Conservation (phyloP, 768 basidiomycete genomes). For the Termitomyces sp. region DNA sequence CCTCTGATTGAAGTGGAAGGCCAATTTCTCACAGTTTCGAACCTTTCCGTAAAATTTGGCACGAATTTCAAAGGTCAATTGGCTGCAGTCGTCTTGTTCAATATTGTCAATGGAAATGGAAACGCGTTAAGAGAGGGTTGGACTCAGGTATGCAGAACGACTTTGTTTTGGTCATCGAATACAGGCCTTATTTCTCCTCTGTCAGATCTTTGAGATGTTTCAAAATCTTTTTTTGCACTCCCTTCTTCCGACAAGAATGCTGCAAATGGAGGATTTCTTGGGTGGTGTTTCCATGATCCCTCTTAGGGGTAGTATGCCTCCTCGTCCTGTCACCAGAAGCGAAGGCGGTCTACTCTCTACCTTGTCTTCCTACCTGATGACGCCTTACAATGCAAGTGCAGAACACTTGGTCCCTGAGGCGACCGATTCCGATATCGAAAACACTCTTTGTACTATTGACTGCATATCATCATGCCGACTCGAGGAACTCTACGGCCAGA, state of each 20-base stretch:
- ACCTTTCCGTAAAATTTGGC: conserved; percentile 89
- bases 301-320: conserved; percentile 67
- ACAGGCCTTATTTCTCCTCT: conserved; percentile 4
- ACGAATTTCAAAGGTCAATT: conserved; percentile 94
- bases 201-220: conserved; percentile 96
- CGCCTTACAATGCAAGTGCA: conserved; percentile 75
- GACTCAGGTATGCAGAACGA: conserved; percentile 60
- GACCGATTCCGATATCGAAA: conserved; percentile 90
- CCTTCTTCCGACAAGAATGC: conserved; percentile 81
- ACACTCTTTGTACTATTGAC: conserved; percentile 91
- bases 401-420: conserved; percentile 82
- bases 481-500: conserved; percentile 92
- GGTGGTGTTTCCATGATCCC: conserved; percentile 94
- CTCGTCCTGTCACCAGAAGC: conserved; percentile 53
- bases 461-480: conserved; percentile 91
- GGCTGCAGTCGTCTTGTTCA: conserved; percentile 95
- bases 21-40: conserved; percentile 85
- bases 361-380: conserved; percentile 93
- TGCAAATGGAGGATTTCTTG: conserved; percentile 98
- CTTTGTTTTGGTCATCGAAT: not conserved
- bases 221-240: conserved; percentile 95
- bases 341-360: conserved; percentile 94
- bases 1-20: conserved; percentile 89
- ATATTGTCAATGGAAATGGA: conserved; percentile 95
- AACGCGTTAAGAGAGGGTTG: conserved; percentile 93